These are phyloP conservation scores for Erodium texanum DNA, from an alignment of 441 rosid genomes.

Conservation along the genomic window DNA sequence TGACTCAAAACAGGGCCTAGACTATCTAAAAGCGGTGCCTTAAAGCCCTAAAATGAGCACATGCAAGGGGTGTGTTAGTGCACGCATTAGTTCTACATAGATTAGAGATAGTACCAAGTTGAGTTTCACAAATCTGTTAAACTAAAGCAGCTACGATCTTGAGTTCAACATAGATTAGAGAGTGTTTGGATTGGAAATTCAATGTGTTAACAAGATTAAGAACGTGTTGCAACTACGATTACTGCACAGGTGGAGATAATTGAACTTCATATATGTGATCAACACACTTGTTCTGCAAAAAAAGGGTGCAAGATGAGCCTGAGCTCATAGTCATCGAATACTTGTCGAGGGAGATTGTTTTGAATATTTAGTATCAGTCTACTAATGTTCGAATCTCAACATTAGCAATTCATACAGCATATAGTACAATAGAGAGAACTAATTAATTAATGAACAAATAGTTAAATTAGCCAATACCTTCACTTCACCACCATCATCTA, in stretches of 20 bases:
- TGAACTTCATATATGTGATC: background rate
- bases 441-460: background rate
- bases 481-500: slow-evolving; percentile 76
- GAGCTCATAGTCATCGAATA: background rate
- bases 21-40: no score
- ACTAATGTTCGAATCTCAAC: background rate
- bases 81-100: no score
- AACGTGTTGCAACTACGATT: background rate
- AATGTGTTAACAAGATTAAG: background rate
- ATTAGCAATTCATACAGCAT: background rate
- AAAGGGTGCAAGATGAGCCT: background rate
- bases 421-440: background rate
- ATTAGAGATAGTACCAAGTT: no score
- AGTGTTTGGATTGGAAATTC: background rate
- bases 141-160: no score
- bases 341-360: background rate
- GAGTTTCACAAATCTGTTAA: no score
- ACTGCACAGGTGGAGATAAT: background rate
- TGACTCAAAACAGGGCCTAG: no score
- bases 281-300: background rate
- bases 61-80: no score
- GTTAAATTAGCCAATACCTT: slow-evolving; percentile 39
- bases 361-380: background rate
- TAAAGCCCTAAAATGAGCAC: no score
- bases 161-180: no score